Evolutionary conservation across 1,284 basidiomycete genomes (phyloP).

Genomic region (Cryptococcus sp.): DNA sequence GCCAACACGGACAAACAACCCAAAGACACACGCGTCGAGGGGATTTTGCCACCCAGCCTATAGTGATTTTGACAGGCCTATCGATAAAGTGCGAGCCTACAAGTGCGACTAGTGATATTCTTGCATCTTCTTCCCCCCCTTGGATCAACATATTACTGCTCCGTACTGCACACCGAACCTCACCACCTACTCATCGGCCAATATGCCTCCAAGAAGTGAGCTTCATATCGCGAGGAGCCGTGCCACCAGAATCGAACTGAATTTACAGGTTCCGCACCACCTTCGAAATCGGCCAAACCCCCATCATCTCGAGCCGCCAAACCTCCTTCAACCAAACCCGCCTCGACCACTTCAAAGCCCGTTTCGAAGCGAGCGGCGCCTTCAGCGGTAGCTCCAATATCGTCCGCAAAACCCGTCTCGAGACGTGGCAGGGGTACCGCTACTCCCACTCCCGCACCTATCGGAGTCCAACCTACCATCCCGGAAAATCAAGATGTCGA

Average conservation of each 20-base stretch:
- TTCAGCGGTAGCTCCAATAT: too few relatives aligned
- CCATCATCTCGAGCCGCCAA: too few relatives aligned
- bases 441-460: slow-evolving; percentile 5
- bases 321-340: slow-evolving; percentile 13
- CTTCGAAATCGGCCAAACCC: slow-evolving; percentile 18
- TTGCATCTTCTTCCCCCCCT: too few relatives aligned
- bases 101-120: too few relatives aligned
- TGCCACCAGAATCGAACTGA: not conserved
- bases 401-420: not conserved
- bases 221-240: slow-evolving; percentile 6
- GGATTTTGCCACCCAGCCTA: too few relatives aligned
- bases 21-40: too few relatives aligned
- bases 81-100: too few relatives aligned
- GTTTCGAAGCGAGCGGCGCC: too few relatives aligned
- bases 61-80: too few relatives aligned
- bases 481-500: slow-evolving; percentile 5
- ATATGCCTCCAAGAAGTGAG: slow-evolving; percentile 26
- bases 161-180: not conserved
- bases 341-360: slow-evolving; percentile 5
- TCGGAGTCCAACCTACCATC: slow-evolving; percentile 7
- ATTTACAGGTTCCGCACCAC: slow-evolving; percentile 1
- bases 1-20: too few relatives aligned
- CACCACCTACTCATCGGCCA: not conserved
- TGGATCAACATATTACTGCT: too few relatives aligned
- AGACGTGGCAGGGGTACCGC: not conserved